Conservation (phyloP, 148 eudicot genomes). For the Salicornia ramosissima region DNA sequence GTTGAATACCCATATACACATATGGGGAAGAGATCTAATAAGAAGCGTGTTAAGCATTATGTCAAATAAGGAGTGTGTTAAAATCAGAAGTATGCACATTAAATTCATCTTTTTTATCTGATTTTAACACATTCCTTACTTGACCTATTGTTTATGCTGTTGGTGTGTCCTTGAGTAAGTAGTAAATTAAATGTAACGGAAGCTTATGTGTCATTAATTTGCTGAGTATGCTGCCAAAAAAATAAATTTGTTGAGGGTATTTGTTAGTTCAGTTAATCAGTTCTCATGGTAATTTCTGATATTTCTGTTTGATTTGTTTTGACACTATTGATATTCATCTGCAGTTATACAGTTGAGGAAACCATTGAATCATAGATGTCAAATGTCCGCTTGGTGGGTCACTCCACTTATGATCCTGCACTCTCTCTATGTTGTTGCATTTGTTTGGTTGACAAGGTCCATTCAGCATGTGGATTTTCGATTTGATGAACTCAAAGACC, state of each 20-base stretch:
- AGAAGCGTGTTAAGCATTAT: too few species aligned
- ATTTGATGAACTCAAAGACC: slow-evolving; percentile 91
- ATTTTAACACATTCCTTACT: too few species aligned
- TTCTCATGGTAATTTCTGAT: background rate
- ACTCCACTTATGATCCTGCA: slow-evolving; percentile 61
- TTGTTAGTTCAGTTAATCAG: background rate
- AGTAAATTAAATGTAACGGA: background rate
- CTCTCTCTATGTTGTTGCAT: slow-evolving; percentile 53
- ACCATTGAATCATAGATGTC: slow-evolving; percentile 69
- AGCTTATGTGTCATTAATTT: background rate
- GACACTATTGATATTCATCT: slow-evolving; percentile 2
- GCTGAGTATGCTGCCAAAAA: too few species aligned
- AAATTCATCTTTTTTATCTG: too few species aligned
- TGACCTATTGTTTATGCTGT: too few species aligned
- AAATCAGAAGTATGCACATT: too few species aligned
- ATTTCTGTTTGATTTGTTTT: background rate
- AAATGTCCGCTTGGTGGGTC: slow-evolving; percentile 62
- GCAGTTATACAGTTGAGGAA: slow-evolving; percentile 60
- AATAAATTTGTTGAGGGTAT: background rate
- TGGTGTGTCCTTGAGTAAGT: background rate
- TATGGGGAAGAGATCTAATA: too few species aligned
- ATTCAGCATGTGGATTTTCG: slow-evolving; percentile 74
- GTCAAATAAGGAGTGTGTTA: too few species aligned
- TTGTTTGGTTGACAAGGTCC: slow-evolving; percentile 62
- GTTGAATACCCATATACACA: too few species aligned